A percentile compares a stretch with the other conserved stretches of the same genome.
Conservation (phyloP, 2,329 filamentous ascomycete genomes). For the Chaetoscypha palmicola region DNA sequence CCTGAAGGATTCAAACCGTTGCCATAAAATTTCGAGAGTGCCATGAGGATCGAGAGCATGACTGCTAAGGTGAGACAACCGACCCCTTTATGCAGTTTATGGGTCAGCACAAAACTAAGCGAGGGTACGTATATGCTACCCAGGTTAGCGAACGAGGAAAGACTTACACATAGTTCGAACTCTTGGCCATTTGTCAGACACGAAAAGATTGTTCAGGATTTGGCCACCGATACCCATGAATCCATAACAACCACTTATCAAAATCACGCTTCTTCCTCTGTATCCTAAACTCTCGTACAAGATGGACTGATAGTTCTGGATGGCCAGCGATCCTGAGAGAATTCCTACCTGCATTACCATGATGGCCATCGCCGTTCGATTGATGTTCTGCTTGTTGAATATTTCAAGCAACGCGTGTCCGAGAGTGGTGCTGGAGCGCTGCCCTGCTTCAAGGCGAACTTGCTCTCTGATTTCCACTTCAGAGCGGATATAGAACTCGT, state of each 20-base stretch:
- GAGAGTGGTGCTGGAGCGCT: constrained; percentile 18
- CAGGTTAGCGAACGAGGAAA: not conserved
- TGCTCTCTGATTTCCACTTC: constrained; percentile 29
- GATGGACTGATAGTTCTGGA: constrained; percentile 34
- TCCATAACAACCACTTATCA: constrained; percentile 33
- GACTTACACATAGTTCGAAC: constrained; percentile 28
- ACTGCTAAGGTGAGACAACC: constrained; percentile 21
- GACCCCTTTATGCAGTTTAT: constrained; percentile 19
- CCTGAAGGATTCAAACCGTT: constrained; percentile 26
- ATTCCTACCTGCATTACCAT: constrained; percentile 33
- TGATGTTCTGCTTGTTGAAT: constrained; percentile 27
- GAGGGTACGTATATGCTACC: not conserved
- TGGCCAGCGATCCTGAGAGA: constrained; percentile 32
- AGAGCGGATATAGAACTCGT: constrained; percentile 20
- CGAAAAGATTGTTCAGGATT: constrained; percentile 29
- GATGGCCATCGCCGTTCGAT: constrained; percentile 29
- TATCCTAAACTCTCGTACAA: constrained; percentile 33
- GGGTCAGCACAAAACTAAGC: not conserved
- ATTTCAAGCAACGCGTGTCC: constrained; percentile 16
- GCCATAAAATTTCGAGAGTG: constrained; percentile 19
- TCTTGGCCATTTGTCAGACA: constrained; percentile 33
- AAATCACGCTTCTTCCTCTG: constrained; percentile 27
- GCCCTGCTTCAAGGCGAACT: constrained; percentile 25
- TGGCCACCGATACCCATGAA: constrained; percentile 34
- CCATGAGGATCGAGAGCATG: constrained; percentile 28